Conservation (phyloP, 192 early-diverging fungal species). For the Podila epigama region DNA sequence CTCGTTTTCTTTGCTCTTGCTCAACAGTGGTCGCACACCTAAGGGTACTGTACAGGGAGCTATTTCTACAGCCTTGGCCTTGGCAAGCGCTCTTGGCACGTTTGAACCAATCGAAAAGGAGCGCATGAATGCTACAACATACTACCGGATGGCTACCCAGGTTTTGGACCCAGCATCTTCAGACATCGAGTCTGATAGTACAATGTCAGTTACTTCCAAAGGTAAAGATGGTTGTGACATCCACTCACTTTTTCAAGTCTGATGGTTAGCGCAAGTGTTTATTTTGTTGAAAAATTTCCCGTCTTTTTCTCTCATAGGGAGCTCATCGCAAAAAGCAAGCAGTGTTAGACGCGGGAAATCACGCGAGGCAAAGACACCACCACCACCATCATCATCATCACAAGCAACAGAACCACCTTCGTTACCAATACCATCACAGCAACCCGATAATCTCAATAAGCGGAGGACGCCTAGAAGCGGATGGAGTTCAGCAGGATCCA, state of each 20-base stretch:
- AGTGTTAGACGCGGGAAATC: too few species aligned
- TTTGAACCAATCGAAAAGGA: conserved; percentile 47
- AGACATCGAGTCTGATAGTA: conserved; percentile 1
- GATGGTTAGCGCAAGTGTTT: too few species aligned
- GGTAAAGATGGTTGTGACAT: neutral
- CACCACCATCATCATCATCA: too few species aligned
- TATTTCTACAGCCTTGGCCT: conserved; percentile 36
- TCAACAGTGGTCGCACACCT: conserved; percentile 35
- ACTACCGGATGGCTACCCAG: conserved; percentile 37
- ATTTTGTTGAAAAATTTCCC: too few species aligned
- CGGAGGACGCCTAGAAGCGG: neutral
- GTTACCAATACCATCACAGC: too few species aligned
- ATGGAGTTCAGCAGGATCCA: conserved; percentile 22
- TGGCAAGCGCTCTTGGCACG: conserved; percentile 22
- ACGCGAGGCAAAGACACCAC: too few species aligned
- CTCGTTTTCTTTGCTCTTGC: neutral
- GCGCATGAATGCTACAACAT: conserved; percentile 33
- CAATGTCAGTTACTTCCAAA: neutral
- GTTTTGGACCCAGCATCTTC: conserved; percentile 20
- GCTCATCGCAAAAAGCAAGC: too few species aligned
- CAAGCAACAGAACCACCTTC: too few species aligned
- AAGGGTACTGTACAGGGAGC: conserved; percentile 46
- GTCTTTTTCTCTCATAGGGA: too few species aligned
- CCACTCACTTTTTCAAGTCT: too few species aligned
- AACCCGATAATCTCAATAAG: conserved; percentile 5